Conservation (phyloP, 305 asterid species). For the Ajuga reptans region DNA sequence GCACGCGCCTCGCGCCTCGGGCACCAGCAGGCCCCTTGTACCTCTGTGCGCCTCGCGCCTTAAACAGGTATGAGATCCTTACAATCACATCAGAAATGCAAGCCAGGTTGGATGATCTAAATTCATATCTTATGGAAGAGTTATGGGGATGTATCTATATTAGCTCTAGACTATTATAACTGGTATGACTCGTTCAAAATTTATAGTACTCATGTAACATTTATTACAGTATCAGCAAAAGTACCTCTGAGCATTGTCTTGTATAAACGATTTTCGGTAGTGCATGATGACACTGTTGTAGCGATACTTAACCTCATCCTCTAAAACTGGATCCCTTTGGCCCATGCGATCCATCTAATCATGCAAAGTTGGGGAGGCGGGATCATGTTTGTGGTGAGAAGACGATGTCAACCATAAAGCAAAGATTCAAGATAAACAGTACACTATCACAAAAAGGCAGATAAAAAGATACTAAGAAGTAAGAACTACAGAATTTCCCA, state of each 20-base stretch:
- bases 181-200: slow-evolving; percentile 14
- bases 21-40: too few species aligned
- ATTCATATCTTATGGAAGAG: slow-evolving; percentile 13
- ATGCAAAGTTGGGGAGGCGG: slow-evolving; percentile 10
- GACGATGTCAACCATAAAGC: not conserved
- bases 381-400: slow-evolving; percentile 9
- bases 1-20: too few species aligned
- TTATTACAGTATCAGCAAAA: slow-evolving; percentile 4
- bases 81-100: not conserved
- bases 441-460: not conserved
- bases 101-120: slow-evolving; percentile 1
- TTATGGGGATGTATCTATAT: not conserved
- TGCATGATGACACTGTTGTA: slow-evolving; percentile 84
- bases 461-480: not conserved
- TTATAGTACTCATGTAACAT: slow-evolving; percentile 2
- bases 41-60: too few species aligned
- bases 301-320: slow-evolving; percentile 85
- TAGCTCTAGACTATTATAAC: not conserved
- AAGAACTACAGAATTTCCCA: slow-evolving; percentile 6
- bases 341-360: slow-evolving; percentile 79
- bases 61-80: too few species aligned
- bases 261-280: slow-evolving; percentile 91
- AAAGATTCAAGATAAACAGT: not conserved
- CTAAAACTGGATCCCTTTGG: slow-evolving; percentile 67
- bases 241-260: slow-evolving; percentile 96